Conservation (phyloP, 352 stramenopile genomes). For the Thraustochytrium striatum region DNA sequence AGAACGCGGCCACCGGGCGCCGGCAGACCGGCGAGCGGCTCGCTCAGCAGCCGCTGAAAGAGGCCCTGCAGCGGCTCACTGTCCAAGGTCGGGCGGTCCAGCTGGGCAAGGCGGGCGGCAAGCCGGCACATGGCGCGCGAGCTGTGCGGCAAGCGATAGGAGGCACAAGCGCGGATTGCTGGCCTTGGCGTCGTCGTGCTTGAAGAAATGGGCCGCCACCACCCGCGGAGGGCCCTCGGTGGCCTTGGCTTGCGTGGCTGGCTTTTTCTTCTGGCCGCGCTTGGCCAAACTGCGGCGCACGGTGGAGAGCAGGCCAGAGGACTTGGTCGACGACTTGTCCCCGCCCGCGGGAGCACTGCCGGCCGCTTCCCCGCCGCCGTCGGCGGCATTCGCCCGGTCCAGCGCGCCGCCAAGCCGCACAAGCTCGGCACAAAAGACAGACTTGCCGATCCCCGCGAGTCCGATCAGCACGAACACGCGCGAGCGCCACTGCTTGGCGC, state of each 20-base stretch:
- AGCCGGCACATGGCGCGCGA: neutral
- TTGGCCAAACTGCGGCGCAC: too few species aligned
- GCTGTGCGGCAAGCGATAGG: neutral
- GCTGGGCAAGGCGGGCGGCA: neutral
- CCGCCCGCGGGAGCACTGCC: too few species aligned
- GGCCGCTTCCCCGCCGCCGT: too few species aligned
- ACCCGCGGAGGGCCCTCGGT: neutral
- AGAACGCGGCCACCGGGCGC: neutral
- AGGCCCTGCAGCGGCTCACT: neutral
- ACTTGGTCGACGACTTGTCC: too few species aligned
- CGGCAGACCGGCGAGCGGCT: neutral
- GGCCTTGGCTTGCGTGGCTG: neutral
- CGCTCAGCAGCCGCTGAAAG: neutral
- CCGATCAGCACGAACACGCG: neutral
- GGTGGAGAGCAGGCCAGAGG: too few species aligned
- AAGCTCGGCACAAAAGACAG: neutral
- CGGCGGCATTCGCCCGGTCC: neutral
- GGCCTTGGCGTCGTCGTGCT: neutral
- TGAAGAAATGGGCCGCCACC: constrained; percentile 4
- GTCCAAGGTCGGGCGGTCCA: neutral
- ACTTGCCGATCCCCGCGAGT: neutral
- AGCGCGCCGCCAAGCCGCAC: neutral
- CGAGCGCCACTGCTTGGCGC: neutral
- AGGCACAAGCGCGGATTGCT: neutral
- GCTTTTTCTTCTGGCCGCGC: neutral